Evolutionary conservation across 2,329 filamentous ascomycete genomes (phyloP).

Genomic region (Aspergillus amoenus): DNA sequence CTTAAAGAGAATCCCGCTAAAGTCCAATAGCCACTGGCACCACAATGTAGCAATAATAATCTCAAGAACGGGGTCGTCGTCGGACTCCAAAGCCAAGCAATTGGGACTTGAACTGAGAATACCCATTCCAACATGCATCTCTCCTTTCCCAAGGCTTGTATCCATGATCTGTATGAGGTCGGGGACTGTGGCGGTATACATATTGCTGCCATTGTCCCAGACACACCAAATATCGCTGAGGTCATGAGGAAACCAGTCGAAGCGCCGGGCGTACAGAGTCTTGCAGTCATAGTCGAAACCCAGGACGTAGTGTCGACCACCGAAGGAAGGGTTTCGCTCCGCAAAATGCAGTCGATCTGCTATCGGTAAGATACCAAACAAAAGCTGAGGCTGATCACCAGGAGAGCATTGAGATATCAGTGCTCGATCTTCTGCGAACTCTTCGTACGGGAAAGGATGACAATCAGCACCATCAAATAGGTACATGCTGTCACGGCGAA

Average conservation of each 20-base stretch:
- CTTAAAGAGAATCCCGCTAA: slow-evolving; percentile 22
- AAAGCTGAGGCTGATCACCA: slow-evolving; percentile 17
- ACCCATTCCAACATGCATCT: slow-evolving; percentile 21
- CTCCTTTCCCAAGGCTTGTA: slow-evolving; percentile 16
- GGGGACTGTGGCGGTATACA: slow-evolving; percentile 23
- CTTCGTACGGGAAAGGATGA: slow-evolving; percentile 19
- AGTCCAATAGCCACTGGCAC: slow-evolving; percentile 32
- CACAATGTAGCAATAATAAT: slow-evolving; percentile 31
- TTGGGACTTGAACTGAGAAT: slow-evolving; percentile 25
- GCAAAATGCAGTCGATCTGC: slow-evolving; percentile 14
- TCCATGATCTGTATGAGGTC: slow-evolving; percentile 24
- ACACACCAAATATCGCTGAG: slow-evolving; percentile 25
- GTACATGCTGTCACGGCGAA: slow-evolving; percentile 22
- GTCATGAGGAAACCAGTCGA: slow-evolving; percentile 23
- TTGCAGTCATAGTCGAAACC: slow-evolving; percentile 25
- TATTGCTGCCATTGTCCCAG: slow-evolving; percentile 26
- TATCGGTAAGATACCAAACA: slow-evolving; percentile 27
- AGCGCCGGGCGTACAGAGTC: slow-evolving; percentile 26
- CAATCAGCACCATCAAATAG: slow-evolving; percentile 28
- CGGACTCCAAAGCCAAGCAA: slow-evolving; percentile 15
- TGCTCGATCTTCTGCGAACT: slow-evolving; percentile 18
- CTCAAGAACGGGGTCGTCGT: slow-evolving; percentile 32
- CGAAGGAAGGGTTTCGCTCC: slow-evolving; percentile 16
- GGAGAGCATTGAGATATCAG: slow-evolving; percentile 12
- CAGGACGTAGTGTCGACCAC: slow-evolving; percentile 26